Percentiles rank a stretch among this genome's conserved stretches.
phyloP scores from a whole-genome alignment of 495 filamentous ascomycete genomes.

The Staphylotrichum longicolle region DNA sequence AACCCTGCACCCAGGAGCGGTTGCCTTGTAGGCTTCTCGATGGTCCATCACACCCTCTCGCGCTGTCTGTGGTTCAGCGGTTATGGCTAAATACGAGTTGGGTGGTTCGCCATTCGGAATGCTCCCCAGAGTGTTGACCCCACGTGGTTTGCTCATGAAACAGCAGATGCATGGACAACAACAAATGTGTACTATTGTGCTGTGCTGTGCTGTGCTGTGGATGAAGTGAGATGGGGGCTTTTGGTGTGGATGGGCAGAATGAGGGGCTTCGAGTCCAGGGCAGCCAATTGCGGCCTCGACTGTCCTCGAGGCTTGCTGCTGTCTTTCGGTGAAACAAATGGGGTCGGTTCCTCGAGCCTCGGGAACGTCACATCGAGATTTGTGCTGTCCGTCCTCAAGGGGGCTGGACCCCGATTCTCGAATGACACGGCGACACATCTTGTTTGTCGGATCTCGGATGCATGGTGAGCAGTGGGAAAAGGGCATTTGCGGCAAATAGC shows the following conservation, averaged over 20 bases:
- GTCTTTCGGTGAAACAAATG: neutral
- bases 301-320: neutral
- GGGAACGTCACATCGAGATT: neutral
- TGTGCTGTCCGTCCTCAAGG: neutral
- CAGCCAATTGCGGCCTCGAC: neutral
- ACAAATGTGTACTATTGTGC: conserved; percentile 5
- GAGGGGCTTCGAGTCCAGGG: neutral
- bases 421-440: conserved; percentile 12
- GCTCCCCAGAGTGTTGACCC: neutral
- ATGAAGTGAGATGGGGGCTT: neutral
- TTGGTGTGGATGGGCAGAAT: neutral
- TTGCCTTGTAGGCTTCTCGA: too few species aligned
- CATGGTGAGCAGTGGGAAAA: neutral
- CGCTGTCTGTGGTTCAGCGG: neutral
- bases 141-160: conserved; percentile 1
- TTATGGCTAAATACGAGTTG: neutral
- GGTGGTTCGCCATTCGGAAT: neutral
- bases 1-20: too few species aligned
- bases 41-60: too few species aligned
- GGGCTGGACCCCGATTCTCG: conserved; percentile 4
- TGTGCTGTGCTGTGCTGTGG: neutral
- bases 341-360: neutral
- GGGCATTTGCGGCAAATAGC: neutral
- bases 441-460: conserved; percentile 2
- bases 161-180: conserved; percentile 6